Evolutionary conservation across 1,139 yeast genomes (phyloP), one percentile per base, ranked within the genome.

Genomic region (Geotrichum bryndzae): DNA sequence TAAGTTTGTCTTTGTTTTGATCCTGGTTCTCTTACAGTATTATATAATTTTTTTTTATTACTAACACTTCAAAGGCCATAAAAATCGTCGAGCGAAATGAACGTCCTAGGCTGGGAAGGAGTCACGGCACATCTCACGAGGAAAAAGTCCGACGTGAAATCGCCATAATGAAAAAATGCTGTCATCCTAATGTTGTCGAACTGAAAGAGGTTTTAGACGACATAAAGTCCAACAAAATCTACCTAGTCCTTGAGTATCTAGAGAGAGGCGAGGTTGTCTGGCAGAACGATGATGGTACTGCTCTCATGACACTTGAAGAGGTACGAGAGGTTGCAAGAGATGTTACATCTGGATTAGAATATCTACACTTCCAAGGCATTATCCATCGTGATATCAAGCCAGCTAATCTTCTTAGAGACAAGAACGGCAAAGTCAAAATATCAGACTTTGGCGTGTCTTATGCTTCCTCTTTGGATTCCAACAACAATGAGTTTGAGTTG

Each of bases 371-470:
- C 69, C 96, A 91, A 73, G 97, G 97, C 5, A 90, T 95, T 61
- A 90, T 95, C 18, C 99, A 95, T 74, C 83, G 99, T 64, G 99
- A 95, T 74, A 94, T 95, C 65, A 95, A 95, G 73, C 99, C 99
- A 0, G 97, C 99, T 1, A 95, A 95, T 72, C 76, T 95, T 63
- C 79, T 95, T 61, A 85, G 91, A 3, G 82, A 90, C 46, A 79
- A 83, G 25, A 87, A 88, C 66, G 85, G 87, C 61, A 80, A 82
- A 4, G 98, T 94, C 38, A 94, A 94, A 74, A 95, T 95, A 45
- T 88, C 96, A 31, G 99, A 94, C 76, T 95, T 95, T 75, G 99
- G 99, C 23, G 97, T 95, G 7, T 90, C 97, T 1, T 89, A 90
- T 75, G 95, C 96, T 1, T 81, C 88, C 0, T 71, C 78, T 3